phyloP scores from a whole-genome alignment of 2,329 filamentous ascomycete genomes.

The Stachybotrys chlorohalonatus region DNA sequence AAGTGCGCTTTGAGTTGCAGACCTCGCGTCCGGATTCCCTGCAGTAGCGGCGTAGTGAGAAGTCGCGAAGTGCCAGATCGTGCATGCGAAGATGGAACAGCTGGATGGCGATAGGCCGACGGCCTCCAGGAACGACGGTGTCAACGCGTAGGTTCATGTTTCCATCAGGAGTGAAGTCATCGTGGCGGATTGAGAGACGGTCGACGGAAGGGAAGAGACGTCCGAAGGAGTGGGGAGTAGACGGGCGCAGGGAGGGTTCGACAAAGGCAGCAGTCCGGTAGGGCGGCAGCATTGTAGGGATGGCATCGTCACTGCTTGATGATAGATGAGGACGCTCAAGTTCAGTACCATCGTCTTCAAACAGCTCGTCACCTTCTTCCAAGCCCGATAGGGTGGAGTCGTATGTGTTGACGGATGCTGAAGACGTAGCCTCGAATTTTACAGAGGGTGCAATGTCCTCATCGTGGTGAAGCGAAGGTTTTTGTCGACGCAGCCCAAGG shows the following conservation, averaged over 20 bases:
- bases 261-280: slow-evolving; percentile 51
- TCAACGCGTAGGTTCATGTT: slow-evolving; percentile 96
- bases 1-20: slow-evolving; percentile 71
- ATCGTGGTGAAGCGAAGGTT: neutral
- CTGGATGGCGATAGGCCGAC: slow-evolving; percentile 58
- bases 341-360: slow-evolving; percentile 9
- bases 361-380: slow-evolving; percentile 13
- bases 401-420: slow-evolving; percentile 67
- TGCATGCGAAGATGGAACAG: slow-evolving; percentile 96
- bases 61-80: slow-evolving; percentile 76
- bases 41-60: slow-evolving; percentile 85
- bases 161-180: slow-evolving; percentile 81
- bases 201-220: slow-evolving; percentile 79
- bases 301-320: slow-evolving; percentile 18
- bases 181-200: slow-evolving; percentile 75
- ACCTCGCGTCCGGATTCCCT: slow-evolving; percentile 89
- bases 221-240: slow-evolving; percentile 74
- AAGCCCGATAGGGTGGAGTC: slow-evolving; percentile 52
- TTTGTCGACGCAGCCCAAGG: neutral
- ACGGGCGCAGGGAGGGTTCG: slow-evolving; percentile 59
- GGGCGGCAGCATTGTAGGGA: slow-evolving; percentile 42
- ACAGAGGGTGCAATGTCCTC: slow-evolving; percentile 1
- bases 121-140: slow-evolving; percentile 54
- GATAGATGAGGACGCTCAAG: slow-evolving; percentile 7
- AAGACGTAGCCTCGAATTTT: slow-evolving; percentile 8